Base-by-base conservation (phyloP, 306 rosid species). In the Carpinus fangiana region DNA sequence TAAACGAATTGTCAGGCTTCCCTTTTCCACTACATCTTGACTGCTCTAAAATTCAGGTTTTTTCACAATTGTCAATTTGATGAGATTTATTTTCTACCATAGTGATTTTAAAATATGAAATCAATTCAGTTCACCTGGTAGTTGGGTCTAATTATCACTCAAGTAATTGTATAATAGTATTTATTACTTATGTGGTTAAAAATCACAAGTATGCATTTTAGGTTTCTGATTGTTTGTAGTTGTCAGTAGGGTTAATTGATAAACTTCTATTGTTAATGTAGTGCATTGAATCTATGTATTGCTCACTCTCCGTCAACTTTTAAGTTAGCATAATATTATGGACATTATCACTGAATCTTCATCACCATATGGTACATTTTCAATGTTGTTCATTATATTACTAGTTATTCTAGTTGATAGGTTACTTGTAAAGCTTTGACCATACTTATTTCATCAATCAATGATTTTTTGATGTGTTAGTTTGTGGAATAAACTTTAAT, bases 21-120 rank as follows among this genome's bases (percentile, higher is more conserved):
- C n/a, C n/a, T n/a, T n/a, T n/a, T n/a, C n/a, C n/a, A n/a, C n/a
- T n/a, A n/a, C 83, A 80, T 75, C 90, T 91, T 46, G 94, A 95
- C 81, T 93, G 98, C 88, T 86, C 93, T 23, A 86, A 84, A 79
- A 91, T 95, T 85, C 99, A 95, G 99, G 99, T 95, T 56, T 20
- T 54, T 71, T 13, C 43, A 14, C 28, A 55, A 18, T 43, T 12
- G 16, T 31, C 51, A 48, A 64, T 73, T 31, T 56, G 66, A 71
- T 74, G 62, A 65, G 76, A 73, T 28, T 11, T 9, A 0, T 34
- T 56, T 18, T 36, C 52, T 7, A 0, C 20, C 26, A 0, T 55
- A 1, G 60, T 55, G 12, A 20, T 28, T 55, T 36, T 65, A 13
- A 31, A 64, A 38, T 34, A 16, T 16, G 20, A 8, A 34, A 14